Base-by-base conservation (phyloP, 768 basidiomycete species). In the Cystofilobasidium bisporidii region DNA sequence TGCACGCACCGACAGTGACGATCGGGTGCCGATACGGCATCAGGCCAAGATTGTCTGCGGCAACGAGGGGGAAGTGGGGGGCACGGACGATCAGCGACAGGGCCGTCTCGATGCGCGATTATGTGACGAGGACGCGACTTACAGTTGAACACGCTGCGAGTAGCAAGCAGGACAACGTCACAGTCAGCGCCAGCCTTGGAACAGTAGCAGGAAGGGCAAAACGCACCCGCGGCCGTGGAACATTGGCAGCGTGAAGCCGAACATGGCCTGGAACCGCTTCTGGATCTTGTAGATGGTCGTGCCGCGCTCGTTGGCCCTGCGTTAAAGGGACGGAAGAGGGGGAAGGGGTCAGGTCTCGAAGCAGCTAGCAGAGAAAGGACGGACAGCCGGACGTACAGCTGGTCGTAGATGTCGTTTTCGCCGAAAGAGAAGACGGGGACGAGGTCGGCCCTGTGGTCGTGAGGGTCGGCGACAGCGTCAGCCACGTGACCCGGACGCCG, bases 371-470 rank as follows among this genome's bases (percentile, higher is more conserved):
- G n/a, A n/a, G n/a, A n/a, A n/a, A n/a, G 45, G 17, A 48, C 24
- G 28, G 3, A 28, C 20, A 9, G 61, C 43, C 45, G 26, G 14
- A 71, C 77, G 61, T 56, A 87, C 86, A 98, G 88, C 79, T 99
- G 94, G 70, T 93, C 83, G 73, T 90, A 99, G 61, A 99, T 96
- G 92, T 98, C 96, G 75, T 98, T 98, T 80, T 99, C 96, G 17
- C 96, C 96, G 72, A 99, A 99, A 8, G 91, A 93, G 75, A 99
- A 98, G 3, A 97, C 93, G 0, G 96, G 96, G 0, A 99, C 96
- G 15, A 99, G 81, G 73, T 93, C 91, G 45, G 96, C 96, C 63
- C 91, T 92, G 71, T 63, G 53, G n/a, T 4, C 18, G 43, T n/a
- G n/a, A n/a, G n/a, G n/a, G n/a, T n/a, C n/a, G n/a, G n/a, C n/a